Conservation (phyloP, 352 stramenopile genomes). For the Aphanomyces cochlioides region DNA sequence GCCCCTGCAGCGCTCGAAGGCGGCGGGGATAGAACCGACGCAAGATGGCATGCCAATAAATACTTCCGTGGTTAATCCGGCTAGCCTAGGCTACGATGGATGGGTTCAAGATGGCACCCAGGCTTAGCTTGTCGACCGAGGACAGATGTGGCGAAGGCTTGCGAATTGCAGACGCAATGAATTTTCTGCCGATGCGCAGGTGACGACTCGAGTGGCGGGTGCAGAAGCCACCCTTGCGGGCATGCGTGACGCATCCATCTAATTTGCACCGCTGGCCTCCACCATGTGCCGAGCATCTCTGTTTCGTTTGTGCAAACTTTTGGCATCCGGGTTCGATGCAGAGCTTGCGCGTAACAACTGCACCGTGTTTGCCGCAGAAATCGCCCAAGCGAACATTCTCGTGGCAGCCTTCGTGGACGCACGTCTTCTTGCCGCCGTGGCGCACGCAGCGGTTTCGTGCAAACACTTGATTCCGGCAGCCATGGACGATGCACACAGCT, state of each 20-base stretch:
- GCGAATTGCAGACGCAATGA: background rate
- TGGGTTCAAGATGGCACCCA: background rate
- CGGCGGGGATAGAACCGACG: no score
- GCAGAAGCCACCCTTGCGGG: conserved; percentile 12
- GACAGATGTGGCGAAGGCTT: background rate
- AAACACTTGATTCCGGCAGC: conserved; percentile 27
- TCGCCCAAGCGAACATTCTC: conserved; percentile 13
- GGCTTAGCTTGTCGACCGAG: background rate
- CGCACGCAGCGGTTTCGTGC: conserved; percentile 20
- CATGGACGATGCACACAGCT: conserved; percentile 1
- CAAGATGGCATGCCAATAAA: background rate
- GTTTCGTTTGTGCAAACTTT: conserved; percentile 14
- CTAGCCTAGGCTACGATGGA: background rate
- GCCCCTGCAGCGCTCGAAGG: no score
- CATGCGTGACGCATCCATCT: conserved; percentile 10
- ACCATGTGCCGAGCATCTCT: conserved; percentile 17
- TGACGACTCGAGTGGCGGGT: background rate
- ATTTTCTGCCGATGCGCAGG: background rate
- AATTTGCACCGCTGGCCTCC: conserved; percentile 14
- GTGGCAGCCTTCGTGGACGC: conserved; percentile 14
- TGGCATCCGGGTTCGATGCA: conserved; percentile 14
- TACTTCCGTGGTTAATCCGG: background rate
- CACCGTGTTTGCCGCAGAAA: conserved; percentile 23
- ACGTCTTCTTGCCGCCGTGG: conserved; percentile 17
- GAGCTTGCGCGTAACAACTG: background rate